Base-by-base conservation (phyloP, 1,284 basidiomycete species). In the Microstroma glucosiphilum region DNA sequence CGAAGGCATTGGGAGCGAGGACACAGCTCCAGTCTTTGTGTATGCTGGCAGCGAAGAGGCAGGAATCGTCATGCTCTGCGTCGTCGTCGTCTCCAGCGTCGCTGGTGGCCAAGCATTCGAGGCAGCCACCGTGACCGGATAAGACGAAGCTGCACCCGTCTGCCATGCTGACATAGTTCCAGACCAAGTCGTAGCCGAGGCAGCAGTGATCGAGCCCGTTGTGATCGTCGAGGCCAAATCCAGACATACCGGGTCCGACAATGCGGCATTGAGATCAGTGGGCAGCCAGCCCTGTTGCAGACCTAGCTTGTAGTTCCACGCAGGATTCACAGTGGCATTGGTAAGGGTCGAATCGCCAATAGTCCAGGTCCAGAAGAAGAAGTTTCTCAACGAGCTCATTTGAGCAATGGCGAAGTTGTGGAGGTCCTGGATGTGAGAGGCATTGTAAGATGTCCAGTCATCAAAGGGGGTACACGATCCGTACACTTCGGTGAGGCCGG, bases 381-480 rank as follows among this genome's bases (percentile, higher is more conserved):
- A 76, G 63, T 76, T 72, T 48, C 65, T 70, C 41, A 74, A 58
- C 3, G 70, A 66, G 55, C 70, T 69, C 66, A 75, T 73, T 19
- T 59, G 60, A 4, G 71, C 66, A 26, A 69, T 57, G 0, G 72
- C 69, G 13, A 73, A 70, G 8, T 63, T 58, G 9, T 57, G 61
- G 23, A 74, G 26, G 9, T 61, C 60, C 26, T 57, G 58, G 56
- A 67, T 72, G 56, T 55, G 67, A 15, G 56, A 59, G 21, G 56
- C 57, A 19, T 59, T 59, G 41, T 69, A 76, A 55, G 64, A 65
- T 46, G 71, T 61, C 56, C 66, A 76, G 64, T 76, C 68, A 53
- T 72, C 70, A 43, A 66, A 75, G 25, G 15, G 15, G n/a, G 2
- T 40, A 46, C 61, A 63, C 7, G 51, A 54, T 7, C 51, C 51